A percentile compares a stretch with the other conserved stretches of the same genome.
Evolutionary conservation across 2,329 filamentous ascomycete genomes (phyloP).

Genomic region (Lecanicillium sp.): DNA sequence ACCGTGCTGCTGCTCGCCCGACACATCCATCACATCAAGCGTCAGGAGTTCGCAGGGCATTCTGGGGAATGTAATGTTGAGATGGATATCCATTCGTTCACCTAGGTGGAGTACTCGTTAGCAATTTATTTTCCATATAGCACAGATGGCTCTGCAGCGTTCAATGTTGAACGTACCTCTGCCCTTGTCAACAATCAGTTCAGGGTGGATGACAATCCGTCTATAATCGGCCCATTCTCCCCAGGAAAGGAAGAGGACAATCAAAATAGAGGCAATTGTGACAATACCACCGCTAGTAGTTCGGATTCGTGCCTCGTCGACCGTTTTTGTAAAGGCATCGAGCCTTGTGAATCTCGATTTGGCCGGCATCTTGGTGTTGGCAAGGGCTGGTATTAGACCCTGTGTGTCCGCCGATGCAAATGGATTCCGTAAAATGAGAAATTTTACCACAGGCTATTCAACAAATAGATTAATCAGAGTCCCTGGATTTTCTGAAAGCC

Average conservation of each 20-base stretch:
- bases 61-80: conserved; percentile 92
- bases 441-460: too few relatives aligned
- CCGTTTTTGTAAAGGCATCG: conserved; percentile 98
- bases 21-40: conserved; percentile 98
- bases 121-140: conserved; percentile 9
- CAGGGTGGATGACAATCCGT: conserved; percentile 75
- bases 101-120: conserved; percentile 40
- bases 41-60: conserved; percentile 93
- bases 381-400: conserved; percentile 7
- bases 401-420: background rate
- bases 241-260: conserved; percentile 83
- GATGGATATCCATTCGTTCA: conserved; percentile 97
- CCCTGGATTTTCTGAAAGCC: too few relatives aligned
- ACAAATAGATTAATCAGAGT: too few relatives aligned
- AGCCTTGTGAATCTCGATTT: conserved; percentile 95
- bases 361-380: conserved; percentile 54
- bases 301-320: conserved; percentile 93
- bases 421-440: background rate
- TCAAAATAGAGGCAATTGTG: conserved; percentile 80
- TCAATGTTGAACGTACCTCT: conserved; percentile 52
- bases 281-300: conserved; percentile 94
- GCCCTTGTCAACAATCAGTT: conserved; percentile 93
- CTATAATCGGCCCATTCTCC: conserved; percentile 96
- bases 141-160: background rate
- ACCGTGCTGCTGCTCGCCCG: conserved; percentile 90